Conservation (phyloP, 2,329 filamentous ascomycete genomes). For the Trichoderma asperellum region DNA sequence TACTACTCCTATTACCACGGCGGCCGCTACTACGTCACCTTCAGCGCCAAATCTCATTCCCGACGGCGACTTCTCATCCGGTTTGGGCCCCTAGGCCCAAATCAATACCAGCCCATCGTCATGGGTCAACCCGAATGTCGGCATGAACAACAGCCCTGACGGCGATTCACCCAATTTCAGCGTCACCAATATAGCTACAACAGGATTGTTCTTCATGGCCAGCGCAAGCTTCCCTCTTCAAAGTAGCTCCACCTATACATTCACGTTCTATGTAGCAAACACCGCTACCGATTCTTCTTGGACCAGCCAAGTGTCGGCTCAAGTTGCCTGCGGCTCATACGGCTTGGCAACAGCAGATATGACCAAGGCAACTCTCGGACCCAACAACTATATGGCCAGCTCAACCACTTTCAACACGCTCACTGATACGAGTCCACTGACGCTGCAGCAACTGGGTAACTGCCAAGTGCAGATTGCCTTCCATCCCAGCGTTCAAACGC, state of each 20-base stretch:
- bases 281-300: neutral
- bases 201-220: neutral
- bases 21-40: neutral
- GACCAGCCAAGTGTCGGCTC: neutral
- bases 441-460: neutral
- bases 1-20: conserved; percentile 1
- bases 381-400: neutral
- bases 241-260: neutral
- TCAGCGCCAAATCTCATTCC: neutral
- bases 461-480: conserved; percentile 2
- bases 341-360: neutral
- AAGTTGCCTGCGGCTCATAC: neutral
- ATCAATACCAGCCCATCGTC: neutral
- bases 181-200: neutral
- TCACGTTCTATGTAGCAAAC: neutral
- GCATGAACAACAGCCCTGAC: neutral
- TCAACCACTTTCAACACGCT: neutral
- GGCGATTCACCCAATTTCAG: neutral
- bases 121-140: neutral
- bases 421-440: neutral
- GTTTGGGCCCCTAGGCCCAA: neutral
- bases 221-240: neutral
- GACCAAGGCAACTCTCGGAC: neutral
- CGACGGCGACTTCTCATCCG: conserved; percentile 19
- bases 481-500: neutral